Percentiles rank a stretch among this genome's conserved stretches.
Conservation (phyloP, 441 rosid species). For the Populus hybrid region DNA sequence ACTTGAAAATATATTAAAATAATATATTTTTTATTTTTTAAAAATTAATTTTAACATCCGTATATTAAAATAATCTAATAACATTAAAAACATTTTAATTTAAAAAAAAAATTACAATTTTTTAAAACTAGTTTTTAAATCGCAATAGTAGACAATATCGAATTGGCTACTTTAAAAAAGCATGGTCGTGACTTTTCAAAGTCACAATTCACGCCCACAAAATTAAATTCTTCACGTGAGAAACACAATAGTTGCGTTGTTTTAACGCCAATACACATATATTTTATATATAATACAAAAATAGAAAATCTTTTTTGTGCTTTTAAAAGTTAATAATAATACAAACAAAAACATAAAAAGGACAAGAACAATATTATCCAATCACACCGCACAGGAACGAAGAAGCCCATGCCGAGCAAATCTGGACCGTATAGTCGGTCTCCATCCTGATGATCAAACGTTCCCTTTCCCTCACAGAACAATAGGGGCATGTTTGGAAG, state of each 20-base stretch:
- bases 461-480: background rate
- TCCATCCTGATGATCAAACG: background rate
- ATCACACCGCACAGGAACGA: background rate
- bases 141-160: too few relatives aligned
- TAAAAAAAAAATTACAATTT: too few relatives aligned
- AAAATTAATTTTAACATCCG: too few relatives aligned
- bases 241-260: background rate
- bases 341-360: background rate
- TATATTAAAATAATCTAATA: too few relatives aligned
- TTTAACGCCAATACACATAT: background rate
- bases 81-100: too few relatives aligned
- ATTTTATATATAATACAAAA: too few relatives aligned
- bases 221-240: conserved; percentile 3
- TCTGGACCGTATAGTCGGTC: background rate
- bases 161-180: background rate
- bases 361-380: background rate
- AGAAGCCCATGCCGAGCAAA: background rate
- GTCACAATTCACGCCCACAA: background rate
- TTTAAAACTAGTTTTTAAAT: too few relatives aligned
- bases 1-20: too few relatives aligned
- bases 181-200: background rate
- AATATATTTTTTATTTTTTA: too few relatives aligned
- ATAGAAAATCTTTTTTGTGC: background rate
- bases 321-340: background rate
- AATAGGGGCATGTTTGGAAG: background rate